Evolutionary conservation across 2,329 filamentous ascomycete species (phyloP).

Genomic region (Pseudonectria buxi): DNA sequence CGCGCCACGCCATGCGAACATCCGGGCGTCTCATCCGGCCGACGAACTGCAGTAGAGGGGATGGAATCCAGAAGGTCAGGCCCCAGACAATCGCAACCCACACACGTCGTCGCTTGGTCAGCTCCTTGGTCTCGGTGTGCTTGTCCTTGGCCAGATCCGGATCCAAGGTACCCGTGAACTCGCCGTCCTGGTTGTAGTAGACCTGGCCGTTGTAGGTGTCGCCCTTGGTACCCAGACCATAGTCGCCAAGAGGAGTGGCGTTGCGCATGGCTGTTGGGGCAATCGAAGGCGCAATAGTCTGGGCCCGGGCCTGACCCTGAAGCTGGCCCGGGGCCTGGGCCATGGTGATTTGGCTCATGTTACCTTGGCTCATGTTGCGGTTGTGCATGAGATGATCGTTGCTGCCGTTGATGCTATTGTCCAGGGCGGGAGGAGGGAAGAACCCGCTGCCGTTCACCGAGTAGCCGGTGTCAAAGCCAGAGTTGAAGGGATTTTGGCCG

Average conservation of each 20-base stretch:
- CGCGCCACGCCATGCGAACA: constrained; percentile 94
- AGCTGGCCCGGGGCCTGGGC: constrained; percentile 32
- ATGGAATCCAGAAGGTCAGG: constrained; percentile 91
- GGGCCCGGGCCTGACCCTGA: constrained; percentile 29
- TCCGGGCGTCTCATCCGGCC: constrained; percentile 97
- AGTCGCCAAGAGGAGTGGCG: constrained; percentile 60
- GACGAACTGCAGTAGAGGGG: constrained; percentile 67
- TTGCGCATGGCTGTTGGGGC: constrained; percentile 53
- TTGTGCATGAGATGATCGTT: constrained; percentile 64
- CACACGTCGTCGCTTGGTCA: constrained; percentile 56
- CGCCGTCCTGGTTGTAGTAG: constrained; percentile 66
- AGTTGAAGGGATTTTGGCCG: constrained; percentile 40
- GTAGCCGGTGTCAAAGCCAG: constrained; percentile 62
- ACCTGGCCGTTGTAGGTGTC: constrained; percentile 68
- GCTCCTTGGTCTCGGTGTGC: constrained; percentile 63
- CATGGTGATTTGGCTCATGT: constrained; percentile 47
- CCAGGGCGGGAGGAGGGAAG: constrained; percentile 58
- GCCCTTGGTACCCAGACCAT: constrained; percentile 80
- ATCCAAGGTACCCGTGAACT: constrained; percentile 64
- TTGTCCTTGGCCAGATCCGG: constrained; percentile 72
- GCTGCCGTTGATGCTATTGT: constrained; percentile 58
- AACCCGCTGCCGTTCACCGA: constrained; percentile 61
- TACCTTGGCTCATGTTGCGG: constrained; percentile 50
- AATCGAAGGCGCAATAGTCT: constrained; percentile 49
- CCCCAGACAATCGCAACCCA: constrained; percentile 84